phyloP scores from a whole-genome alignment of 2,329 filamentous ascomycete genomes.

The Calonectria fujianensis region DNA sequence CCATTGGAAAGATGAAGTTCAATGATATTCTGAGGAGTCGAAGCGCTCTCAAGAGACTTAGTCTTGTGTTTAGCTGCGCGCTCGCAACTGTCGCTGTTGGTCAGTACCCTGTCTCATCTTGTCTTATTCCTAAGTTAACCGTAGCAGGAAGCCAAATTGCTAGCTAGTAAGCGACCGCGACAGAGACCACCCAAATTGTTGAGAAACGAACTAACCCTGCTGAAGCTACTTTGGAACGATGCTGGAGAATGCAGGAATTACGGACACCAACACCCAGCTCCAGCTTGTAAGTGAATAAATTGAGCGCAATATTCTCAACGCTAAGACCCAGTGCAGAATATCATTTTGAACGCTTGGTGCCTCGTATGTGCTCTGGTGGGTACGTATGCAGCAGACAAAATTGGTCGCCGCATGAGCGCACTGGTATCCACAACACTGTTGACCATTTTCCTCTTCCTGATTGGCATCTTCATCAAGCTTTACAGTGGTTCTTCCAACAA shows the following conservation, averaged over 20 bases:
- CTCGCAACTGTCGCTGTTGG: conserved; percentile 1
- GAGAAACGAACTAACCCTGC: conserved; percentile 60
- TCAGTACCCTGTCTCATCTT: background rate
- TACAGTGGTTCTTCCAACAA: conserved; percentile 57
- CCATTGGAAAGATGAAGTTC: background rate
- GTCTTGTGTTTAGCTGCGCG: conserved; percentile 10
- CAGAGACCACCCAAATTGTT: background rate
- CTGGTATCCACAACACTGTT: background rate
- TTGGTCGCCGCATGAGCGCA: conserved; percentile 18
- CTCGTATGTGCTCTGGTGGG: conserved; percentile 64
- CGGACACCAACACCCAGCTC: conserved; percentile 63
- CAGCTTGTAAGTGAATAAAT: conserved; percentile 57
- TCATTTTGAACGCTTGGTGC: conserved; percentile 71
- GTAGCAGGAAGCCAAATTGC: background rate
- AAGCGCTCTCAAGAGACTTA: background rate
- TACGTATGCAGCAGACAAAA: conserved; percentile 61
- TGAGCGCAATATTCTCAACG: background rate
- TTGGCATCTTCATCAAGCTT: conserved; percentile 7
- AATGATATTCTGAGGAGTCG: background rate
- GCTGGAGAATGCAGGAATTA: conserved; percentile 68
- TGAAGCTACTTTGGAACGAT: conserved; percentile 61
- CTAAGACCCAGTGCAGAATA: conserved; percentile 57
- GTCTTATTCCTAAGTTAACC: background rate
- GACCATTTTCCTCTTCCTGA: conserved; percentile 16
- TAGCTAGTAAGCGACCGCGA: background rate